These are phyloP conservation scores for Metschnikowia corniflorae DNA, from an alignment of 805 yeast species.

Conservation along the genomic window DNA sequence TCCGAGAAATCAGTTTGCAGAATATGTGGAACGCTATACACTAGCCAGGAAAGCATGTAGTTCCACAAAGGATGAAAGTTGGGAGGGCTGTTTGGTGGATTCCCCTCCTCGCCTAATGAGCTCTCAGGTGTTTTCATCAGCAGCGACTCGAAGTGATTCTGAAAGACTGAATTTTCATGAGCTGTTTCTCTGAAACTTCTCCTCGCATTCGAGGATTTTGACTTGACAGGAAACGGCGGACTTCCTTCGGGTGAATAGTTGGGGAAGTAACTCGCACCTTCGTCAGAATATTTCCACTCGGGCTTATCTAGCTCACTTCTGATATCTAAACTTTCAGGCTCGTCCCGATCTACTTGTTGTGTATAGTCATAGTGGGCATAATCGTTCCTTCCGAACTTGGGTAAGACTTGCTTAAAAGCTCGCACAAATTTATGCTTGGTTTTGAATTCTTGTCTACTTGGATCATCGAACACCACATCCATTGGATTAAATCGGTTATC, in stretches of 20 bases:
- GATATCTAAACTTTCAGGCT: conserved; percentile 3
- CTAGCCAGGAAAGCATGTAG: conserved; percentile 35
- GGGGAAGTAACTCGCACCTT: too few species aligned
- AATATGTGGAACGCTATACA: too few species aligned
- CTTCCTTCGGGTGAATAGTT: too few species aligned
- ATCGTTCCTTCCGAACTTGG: conserved; percentile 29
- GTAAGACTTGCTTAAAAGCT: conserved; percentile 25
- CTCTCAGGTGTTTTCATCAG: too few species aligned
- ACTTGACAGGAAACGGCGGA: too few species aligned
- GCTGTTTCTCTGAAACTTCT: too few species aligned
- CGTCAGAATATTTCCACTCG: background rate
- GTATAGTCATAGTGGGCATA: conserved; percentile 37
- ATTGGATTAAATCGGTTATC: conserved; percentile 38
- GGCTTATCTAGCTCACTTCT: background rate
- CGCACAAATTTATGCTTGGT: conserved; percentile 22
- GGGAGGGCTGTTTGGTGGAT: too few species aligned
- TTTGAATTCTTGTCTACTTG: conserved; percentile 17
- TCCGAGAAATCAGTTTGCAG: too few species aligned
- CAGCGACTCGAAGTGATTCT: too few species aligned
- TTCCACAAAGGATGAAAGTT: conserved; percentile 38
- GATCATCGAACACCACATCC: conserved; percentile 36
- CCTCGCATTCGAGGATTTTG: too few species aligned
- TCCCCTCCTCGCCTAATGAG: too few species aligned
- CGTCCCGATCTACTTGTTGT: conserved; percentile 17
- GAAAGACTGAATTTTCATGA: too few species aligned